phyloP scores from a whole-genome alignment of 2,329 filamentous ascomycete genomes.

The Aureobasidium sp. region DNA sequence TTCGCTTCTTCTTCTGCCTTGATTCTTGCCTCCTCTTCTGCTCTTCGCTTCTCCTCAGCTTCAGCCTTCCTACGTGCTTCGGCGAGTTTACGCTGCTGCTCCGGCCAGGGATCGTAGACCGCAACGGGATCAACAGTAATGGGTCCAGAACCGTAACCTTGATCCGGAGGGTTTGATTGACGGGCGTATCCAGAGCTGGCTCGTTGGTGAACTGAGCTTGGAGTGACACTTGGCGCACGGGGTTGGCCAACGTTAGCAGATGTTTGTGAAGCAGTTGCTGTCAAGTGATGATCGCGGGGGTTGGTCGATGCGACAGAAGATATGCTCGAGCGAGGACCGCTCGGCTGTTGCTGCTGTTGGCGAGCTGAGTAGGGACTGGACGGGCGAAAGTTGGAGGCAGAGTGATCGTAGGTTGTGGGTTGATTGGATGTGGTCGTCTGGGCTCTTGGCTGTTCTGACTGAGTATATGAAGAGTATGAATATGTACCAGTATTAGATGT shows the following conservation, averaged over 20 bases:
- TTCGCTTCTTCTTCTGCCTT: conserved; percentile 28
- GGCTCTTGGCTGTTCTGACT: conserved; percentile 7
- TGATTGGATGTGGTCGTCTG: conserved; percentile 6
- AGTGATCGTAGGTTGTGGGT: neutral
- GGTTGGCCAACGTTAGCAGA: conserved; percentile 12
- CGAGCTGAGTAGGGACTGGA: conserved; percentile 8
- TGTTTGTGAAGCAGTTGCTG: neutral
- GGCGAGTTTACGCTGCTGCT: conserved; percentile 38
- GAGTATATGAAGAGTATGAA: conserved; percentile 10
- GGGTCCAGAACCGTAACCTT: conserved; percentile 26
- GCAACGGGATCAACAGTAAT: conserved; percentile 47
- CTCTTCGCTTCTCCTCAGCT: conserved; percentile 25
- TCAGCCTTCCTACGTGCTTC: conserved; percentile 31
- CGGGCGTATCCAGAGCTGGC: conserved; percentile 16
- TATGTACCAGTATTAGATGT: neutral
- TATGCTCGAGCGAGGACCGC: neutral
- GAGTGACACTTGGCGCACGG: conserved; percentile 16
- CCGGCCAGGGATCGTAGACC: conserved; percentile 48
- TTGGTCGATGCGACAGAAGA: neutral
- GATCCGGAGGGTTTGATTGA: conserved; percentile 17
- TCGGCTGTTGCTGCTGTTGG: neutral
- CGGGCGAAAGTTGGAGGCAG: conserved; percentile 1
- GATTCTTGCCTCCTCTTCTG: conserved; percentile 26
- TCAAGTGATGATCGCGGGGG: conserved; percentile 4
- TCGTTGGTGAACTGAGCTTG: conserved; percentile 16